A percentile compares a stretch with the other conserved stretches of the same genome.
phyloP scores from a whole-genome alignment of 306 rosid genomes.

The Glycine soja region DNA sequence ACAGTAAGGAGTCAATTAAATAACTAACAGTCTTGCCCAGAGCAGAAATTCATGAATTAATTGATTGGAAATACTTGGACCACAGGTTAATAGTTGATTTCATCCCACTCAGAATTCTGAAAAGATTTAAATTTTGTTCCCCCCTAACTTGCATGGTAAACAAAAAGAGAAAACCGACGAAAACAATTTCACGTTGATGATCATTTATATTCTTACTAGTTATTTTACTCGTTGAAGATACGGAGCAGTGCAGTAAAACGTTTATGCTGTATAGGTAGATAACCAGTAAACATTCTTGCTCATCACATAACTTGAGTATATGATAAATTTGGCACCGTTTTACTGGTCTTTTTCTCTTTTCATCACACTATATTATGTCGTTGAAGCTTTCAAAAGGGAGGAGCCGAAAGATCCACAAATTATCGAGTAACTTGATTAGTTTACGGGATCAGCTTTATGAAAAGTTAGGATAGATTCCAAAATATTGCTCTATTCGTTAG shows the following conservation, averaged over 20 bases:
- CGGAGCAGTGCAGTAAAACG: neutral
- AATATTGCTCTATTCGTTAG: neutral
- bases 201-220: neutral
- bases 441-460: slow-evolving; percentile 13
- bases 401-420: neutral
- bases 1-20: neutral
- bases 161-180: neutral
- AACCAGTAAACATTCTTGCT: neutral
- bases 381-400: neutral
- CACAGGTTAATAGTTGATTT: neutral
- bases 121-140: neutral
- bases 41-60: neutral
- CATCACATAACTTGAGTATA: neutral
- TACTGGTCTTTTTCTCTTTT: no score
- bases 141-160: neutral
- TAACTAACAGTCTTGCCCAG: neutral
- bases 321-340: neutral
- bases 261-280: neutral
- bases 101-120: neutral
- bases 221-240: neutral
- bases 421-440: neutral
- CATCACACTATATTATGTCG: neutral
- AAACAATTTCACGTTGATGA: neutral
- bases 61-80: slow-evolving; percentile 27
- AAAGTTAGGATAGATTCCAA: neutral